Evolutionary conservation across 352 stramenopile genomes (phyloP).

Genomic region (Phytophthora pini): DNA sequence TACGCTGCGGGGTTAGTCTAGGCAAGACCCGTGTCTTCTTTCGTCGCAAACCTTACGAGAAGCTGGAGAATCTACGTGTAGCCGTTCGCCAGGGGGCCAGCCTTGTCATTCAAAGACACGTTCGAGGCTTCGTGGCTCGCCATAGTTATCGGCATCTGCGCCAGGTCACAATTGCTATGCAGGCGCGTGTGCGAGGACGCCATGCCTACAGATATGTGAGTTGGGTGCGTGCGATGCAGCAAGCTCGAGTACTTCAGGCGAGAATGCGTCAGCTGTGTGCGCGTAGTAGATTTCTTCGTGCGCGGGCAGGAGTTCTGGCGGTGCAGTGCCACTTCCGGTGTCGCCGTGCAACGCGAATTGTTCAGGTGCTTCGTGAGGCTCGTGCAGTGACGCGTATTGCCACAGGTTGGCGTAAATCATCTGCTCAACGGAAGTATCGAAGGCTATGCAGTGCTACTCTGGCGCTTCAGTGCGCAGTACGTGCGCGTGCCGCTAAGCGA

Average conservation of each 20-base stretch:
- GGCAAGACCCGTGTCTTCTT: constrained; percentile 96
- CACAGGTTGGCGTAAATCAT: constrained; percentile 47
- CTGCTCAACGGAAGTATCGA: constrained; percentile 38
- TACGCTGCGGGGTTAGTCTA: constrained; percentile 66
- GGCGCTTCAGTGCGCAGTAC: constrained; percentile 63
- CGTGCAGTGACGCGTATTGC: constrained; percentile 51
- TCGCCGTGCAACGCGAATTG: constrained; percentile 32
- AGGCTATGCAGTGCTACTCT: constrained; percentile 42
- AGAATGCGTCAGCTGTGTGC: constrained; percentile 50
- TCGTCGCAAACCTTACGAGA: constrained; percentile 93
- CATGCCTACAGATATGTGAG: constrained; percentile 42
- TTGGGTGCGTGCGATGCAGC: constrained; percentile 48
- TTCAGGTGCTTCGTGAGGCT: constrained; percentile 50
- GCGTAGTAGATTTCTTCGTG: constrained; percentile 45
- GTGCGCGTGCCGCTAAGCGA: constrained; percentile 45
- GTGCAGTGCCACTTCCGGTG: constrained; percentile 66
- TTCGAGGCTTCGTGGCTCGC: constrained; percentile 54
- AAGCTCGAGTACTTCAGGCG: constrained; percentile 54
- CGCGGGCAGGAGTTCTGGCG: constrained; percentile 45
- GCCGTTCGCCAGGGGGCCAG: constrained; percentile 39
- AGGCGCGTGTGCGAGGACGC: constrained; percentile 49
- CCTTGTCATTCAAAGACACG: constrained; percentile 58
- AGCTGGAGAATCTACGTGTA: constrained; percentile 81
- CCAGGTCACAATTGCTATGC: constrained; percentile 46
- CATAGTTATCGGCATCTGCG: constrained; percentile 45